Evolutionary conservation across 192 early-diverging fungal species (phyloP), one percentile per base, ranked within the genome.

Genomic region (Podila epicladia): DNA sequence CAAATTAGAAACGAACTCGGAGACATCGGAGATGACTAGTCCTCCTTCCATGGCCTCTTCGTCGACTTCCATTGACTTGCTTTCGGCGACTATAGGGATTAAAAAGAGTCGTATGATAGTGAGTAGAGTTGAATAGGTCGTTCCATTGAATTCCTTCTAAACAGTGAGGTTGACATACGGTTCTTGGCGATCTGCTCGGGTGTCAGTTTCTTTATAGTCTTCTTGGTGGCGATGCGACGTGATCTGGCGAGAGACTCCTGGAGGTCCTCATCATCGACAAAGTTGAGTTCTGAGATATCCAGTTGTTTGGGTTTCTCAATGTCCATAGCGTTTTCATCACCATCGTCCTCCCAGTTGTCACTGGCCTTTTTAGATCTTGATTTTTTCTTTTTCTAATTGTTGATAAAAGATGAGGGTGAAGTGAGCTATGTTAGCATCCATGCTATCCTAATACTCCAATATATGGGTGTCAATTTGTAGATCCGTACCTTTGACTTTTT

Each of bases 231-330:
- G 45, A 89, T 61, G 26, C 91, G 79, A 45, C 97, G 87, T 15
- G 94, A 86, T 12, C 89, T 82, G 1, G 95, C 91, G n/a, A 99
- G 82, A 12, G 96, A 94, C 26, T 82, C 75, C 67, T 97, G 96
- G 50, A 99, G 74, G 63, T 99, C 97, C 70, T 98, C 97, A 74
- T 99, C 97, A 70, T 99, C 97, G 19, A 97, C 95, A 86, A 93
- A 92, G 72, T 94, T 96, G 15, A 89, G 69, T n/a, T 93, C 90
- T 0, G 73, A 74, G 5, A 72, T 72, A 51, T 72, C 72, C 4
- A 72, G 50, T 1, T 69, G 73, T 28, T 75, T 69, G 9, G 65
- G 66, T 29, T 55, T 83, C 19, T 75, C 69, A 4, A 75, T 57
- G 20, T 75, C 65, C 73, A 75, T 83, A 20, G 57, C 60, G 58